Conservation (phyloP, 805 yeast species). For the Myxozyma melibiosi region DNA sequence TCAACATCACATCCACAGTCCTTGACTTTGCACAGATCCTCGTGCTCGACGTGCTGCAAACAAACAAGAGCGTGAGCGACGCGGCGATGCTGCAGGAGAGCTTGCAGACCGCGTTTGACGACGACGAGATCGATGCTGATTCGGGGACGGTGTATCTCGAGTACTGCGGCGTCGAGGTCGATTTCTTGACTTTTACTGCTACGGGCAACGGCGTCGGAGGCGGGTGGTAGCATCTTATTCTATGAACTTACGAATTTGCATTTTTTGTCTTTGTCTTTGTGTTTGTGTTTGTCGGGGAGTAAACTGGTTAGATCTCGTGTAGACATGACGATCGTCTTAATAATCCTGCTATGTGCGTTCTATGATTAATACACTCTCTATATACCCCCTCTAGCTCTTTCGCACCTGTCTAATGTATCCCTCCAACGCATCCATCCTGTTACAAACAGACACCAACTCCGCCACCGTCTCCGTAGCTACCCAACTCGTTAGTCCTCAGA, state of each 20-base stretch:
- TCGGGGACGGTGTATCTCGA: background rate
- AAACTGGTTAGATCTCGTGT: no score
- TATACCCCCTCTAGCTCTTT: background rate
- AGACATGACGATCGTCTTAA: no score
- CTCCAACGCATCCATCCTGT: constrained; percentile 17
- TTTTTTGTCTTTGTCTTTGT: background rate
- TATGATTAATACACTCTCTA: background rate
- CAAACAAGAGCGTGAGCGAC: constrained; percentile 16
- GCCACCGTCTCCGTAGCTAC: constrained; percentile 18
- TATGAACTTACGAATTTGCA: background rate
- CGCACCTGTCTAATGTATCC: constrained; percentile 1
- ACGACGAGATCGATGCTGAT: constrained; percentile 11
- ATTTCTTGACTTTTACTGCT: constrained; percentile 6
- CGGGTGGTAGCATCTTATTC: background rate
- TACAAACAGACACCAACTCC: constrained; percentile 8
- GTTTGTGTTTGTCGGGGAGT: background rate
- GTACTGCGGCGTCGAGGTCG: background rate
- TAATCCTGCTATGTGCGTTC: no score
- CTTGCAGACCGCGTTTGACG: constrained; percentile 18
- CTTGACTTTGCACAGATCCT: constrained; percentile 17
- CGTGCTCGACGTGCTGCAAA: constrained; percentile 23
- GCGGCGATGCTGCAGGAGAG: constrained; percentile 18
- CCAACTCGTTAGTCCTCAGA: background rate
- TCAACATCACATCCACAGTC: constrained; percentile 14
- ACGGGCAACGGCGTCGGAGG: background rate